Percentiles rank a stretch among this genome's conserved stretches.
Evolutionary conservation across 768 basidiomycete genomes (phyloP).

Genomic region (Termitomyces sp.): DNA sequence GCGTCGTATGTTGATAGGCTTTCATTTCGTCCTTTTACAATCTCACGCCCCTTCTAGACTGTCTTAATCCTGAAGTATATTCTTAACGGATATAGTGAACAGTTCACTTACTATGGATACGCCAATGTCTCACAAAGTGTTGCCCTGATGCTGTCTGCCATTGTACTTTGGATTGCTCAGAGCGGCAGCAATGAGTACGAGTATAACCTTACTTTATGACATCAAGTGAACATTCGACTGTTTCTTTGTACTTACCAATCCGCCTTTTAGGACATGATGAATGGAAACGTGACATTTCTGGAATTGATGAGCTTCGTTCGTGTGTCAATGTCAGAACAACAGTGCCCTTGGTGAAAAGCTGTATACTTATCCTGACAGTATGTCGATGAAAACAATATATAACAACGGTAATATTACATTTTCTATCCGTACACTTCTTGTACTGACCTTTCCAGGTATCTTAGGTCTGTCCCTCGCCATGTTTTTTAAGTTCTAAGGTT

Average conservation of each 20-base stretch:
- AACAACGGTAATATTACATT: neutral
- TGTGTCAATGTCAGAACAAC: neutral
- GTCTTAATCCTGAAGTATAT: slow-evolving; percentile 89
- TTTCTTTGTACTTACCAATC: neutral
- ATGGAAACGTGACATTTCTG: neutral
- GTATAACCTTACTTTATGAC: slow-evolving; percentile 76
- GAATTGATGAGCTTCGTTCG: neutral
- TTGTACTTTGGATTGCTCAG: slow-evolving; percentile 92
- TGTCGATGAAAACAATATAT: neutral
- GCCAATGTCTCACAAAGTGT: slow-evolving; percentile 95
- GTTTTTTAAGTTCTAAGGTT: neutral
- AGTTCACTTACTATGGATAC: slow-evolving; percentile 87
- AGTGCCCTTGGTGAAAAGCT: neutral
- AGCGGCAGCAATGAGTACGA: slow-evolving; percentile 85
- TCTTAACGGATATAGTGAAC: slow-evolving; percentile 62
- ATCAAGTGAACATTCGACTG: neutral
- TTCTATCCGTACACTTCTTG: neutral
- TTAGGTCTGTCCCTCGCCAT: neutral
- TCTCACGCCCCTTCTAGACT: slow-evolving; percentile 43
- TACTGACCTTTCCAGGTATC: neutral
- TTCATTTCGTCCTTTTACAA: neutral
- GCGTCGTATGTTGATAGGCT: slow-evolving; percentile 60
- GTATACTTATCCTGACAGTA: neutral
- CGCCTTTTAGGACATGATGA: neutral
- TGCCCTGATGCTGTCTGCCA: slow-evolving; percentile 75